Conservation (phyloP, 805 yeast genomes). For the Pichia manshurica region DNA sequence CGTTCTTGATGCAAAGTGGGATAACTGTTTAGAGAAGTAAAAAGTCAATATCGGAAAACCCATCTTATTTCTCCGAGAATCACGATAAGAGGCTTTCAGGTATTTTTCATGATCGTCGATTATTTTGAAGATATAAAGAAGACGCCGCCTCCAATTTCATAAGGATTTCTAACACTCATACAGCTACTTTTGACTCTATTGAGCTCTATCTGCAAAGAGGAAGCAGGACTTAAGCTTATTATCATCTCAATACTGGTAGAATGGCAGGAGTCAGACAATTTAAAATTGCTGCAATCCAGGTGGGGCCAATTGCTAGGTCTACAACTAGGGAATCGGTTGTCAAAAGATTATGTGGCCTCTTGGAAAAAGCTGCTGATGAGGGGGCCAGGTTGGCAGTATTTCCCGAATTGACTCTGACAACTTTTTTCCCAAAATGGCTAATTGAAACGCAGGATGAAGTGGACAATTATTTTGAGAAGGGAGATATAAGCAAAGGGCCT, state of each 20-base stretch:
- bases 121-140: too few species aligned
- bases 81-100: too few species aligned
- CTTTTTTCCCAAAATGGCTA: conserved; percentile 34
- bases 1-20: too few species aligned
- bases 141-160: too few species aligned
- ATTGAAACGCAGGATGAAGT: conserved; percentile 32
- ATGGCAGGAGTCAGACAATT: conserved; percentile 11
- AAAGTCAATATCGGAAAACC: too few species aligned
- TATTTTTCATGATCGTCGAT: too few species aligned
- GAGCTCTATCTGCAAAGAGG: too few species aligned
- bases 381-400: conserved; percentile 33
- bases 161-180: too few species aligned
- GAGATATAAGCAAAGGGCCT: conserved; percentile 28
- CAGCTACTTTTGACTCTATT: too few species aligned
- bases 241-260: background rate
- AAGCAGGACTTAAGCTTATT: too few species aligned
- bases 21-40: too few species aligned
- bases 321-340: conserved; percentile 29
- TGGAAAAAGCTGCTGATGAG: conserved; percentile 28
- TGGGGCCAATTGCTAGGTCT: conserved; percentile 31
- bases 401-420: conserved; percentile 34
- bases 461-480: conserved; percentile 33
- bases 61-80: too few species aligned
- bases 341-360: conserved; percentile 25
- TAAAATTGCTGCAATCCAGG: conserved; percentile 32